These are phyloP conservation scores for Penicillium italicum DNA, from an alignment of 2,329 filamentous ascomycete species.

Conservation along the genomic window DNA sequence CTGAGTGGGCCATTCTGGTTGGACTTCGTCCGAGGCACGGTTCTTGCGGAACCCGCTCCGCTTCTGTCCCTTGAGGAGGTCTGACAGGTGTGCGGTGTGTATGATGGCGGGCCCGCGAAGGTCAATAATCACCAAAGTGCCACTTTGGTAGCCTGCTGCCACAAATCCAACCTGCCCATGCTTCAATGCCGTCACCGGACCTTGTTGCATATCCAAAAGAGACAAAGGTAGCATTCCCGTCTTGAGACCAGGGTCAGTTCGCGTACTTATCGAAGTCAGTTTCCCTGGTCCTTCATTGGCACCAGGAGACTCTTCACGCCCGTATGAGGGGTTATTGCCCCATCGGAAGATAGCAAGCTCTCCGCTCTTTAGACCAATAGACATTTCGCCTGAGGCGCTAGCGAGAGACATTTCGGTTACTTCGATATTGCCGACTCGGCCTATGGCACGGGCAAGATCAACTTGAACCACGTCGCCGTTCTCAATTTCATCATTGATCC, in stretches of 20 bases:
- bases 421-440: constrained; percentile 71
- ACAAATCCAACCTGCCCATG: constrained; percentile 93
- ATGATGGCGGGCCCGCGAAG: constrained; percentile 83
- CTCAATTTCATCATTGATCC: constrained; percentile 89
- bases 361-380: constrained; percentile 74
- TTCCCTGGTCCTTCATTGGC: constrained; percentile 61
- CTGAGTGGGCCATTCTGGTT: constrained; percentile 69
- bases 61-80: constrained; percentile 74
- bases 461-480: constrained; percentile 78
- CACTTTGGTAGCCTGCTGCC: constrained; percentile 78
- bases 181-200: constrained; percentile 72
- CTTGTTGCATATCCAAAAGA: constrained; percentile 78
- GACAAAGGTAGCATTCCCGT: constrained; percentile 78
- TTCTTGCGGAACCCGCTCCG: constrained; percentile 65
- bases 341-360: constrained; percentile 85
- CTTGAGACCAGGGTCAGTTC: constrained; percentile 69
- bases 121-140: constrained; percentile 77
- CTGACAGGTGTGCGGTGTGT: constrained; percentile 66
- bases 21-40: constrained; percentile 47
- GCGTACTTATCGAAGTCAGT: constrained; percentile 68
- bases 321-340: constrained; percentile 73
- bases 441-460: constrained; percentile 77
- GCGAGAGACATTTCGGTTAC: constrained; percentile 78
- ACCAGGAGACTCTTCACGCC: constrained; percentile 56
- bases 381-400: constrained; percentile 77